phyloP scores from a whole-genome alignment of 2,329 filamentous ascomycete genomes.

The Claviceps capensis region DNA sequence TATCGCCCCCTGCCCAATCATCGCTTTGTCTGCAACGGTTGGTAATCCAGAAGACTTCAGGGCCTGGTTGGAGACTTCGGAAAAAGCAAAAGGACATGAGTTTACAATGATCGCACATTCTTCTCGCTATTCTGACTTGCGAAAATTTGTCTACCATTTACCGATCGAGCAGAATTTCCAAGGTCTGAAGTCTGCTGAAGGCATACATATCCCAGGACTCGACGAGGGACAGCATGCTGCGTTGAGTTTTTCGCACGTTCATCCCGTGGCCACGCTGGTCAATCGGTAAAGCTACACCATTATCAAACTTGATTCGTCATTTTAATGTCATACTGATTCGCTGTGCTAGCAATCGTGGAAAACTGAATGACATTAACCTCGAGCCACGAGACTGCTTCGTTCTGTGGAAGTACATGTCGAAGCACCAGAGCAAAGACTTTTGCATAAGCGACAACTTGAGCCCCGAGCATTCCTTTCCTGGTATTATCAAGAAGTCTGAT shows the following conservation, averaged over 20 bases:
- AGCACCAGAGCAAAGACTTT: constrained; percentile 30
- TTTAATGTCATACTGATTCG: constrained; percentile 5
- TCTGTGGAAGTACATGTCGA: constrained; percentile 51
- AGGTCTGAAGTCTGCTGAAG: constrained; percentile 30
- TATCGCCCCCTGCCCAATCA: constrained; percentile 61
- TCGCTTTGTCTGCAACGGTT: constrained; percentile 67
- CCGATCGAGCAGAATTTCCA: constrained; percentile 34
- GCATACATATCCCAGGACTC: constrained; percentile 30
- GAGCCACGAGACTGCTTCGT: constrained; percentile 58
- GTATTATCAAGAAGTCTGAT: neutral
- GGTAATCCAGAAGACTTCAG: constrained; percentile 61
- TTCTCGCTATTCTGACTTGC: constrained; percentile 60
- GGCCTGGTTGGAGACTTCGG: constrained; percentile 51
- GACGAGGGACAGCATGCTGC: constrained; percentile 27
- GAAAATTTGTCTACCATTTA: constrained; percentile 56
- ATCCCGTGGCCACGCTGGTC: constrained; percentile 50
- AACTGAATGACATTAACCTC: constrained; percentile 53
- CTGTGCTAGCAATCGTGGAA: constrained; percentile 33
- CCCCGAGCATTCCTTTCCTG: neutral
- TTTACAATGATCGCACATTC: constrained; percentile 55
- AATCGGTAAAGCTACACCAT: constrained; percentile 27
- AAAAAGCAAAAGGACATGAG: constrained; percentile 47
- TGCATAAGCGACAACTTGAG: neutral
- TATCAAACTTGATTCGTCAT: too few species aligned
- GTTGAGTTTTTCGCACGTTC: constrained; percentile 44